These are phyloP conservation scores for Tilletia walkeri DNA, from an alignment of 1,284 basidiomycete species.

Conservation along the genomic window DNA sequence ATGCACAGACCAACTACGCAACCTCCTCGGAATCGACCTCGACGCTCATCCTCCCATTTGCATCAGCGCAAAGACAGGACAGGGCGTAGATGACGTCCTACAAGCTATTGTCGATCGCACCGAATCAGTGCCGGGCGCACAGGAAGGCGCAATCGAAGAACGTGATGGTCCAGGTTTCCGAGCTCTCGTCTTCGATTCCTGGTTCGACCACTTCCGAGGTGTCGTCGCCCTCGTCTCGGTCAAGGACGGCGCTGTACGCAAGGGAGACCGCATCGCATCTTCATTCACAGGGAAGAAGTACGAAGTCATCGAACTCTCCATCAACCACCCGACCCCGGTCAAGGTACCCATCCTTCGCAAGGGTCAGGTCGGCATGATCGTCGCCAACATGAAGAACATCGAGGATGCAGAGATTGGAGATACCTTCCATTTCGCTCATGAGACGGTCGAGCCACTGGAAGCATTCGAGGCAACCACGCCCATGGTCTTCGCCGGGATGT, in stretches of 20 bases:
- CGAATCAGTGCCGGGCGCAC: slow-evolving; percentile 61
- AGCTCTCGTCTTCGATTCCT: slow-evolving; percentile 84
- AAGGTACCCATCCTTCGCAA: slow-evolving; percentile 64
- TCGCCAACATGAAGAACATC: slow-evolving; percentile 97
- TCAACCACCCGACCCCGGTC: slow-evolving; percentile 71
- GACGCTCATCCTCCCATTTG: slow-evolving; percentile 32
- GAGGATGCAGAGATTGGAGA: slow-evolving; percentile 95
- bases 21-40: slow-evolving; percentile 64
- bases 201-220: slow-evolving; percentile 93
- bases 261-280: slow-evolving; percentile 69
- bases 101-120: slow-evolving; percentile 77
- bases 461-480: slow-evolving; percentile 89
- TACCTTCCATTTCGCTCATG: slow-evolving; percentile 78
- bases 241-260: slow-evolving; percentile 62
- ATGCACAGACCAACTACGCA: slow-evolving; percentile 36
- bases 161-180: slow-evolving; percentile 58
- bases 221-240: slow-evolving; percentile 89
- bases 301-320: slow-evolving; percentile 85
- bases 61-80: slow-evolving; percentile 83
- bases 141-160: slow-evolving; percentile 32
- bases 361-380: slow-evolving; percentile 80
- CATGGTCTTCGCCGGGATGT: slow-evolving; percentile 92
- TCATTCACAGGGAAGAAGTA: slow-evolving; percentile 84
- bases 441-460: slow-evolving; percentile 77
- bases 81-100: slow-evolving; percentile 73